Evolutionary conservation across 2,329 filamentous ascomycete genomes (phyloP).

Genomic region (Epichloe baconii): DNA sequence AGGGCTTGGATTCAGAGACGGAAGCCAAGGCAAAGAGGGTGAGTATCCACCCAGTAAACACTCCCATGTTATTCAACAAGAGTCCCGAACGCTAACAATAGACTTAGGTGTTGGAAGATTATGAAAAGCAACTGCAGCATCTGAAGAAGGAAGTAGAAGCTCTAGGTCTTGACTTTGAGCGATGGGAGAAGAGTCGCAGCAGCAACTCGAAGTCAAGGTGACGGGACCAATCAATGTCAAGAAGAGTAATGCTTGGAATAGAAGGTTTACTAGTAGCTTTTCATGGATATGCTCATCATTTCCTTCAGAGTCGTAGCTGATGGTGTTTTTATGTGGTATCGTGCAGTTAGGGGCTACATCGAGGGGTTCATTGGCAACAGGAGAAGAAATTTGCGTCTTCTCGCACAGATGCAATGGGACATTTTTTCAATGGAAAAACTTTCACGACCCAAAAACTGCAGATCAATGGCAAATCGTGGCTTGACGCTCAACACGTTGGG

Average conservation of each 20-base stretch:
- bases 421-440: too few species aligned
- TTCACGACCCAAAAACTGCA: too few species aligned
- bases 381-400: too few species aligned
- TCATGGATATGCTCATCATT: too few species aligned
- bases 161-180: slow-evolving; percentile 42
- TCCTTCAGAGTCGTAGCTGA: too few species aligned
- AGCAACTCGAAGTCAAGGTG: slow-evolving; percentile 22
- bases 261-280: not conserved
- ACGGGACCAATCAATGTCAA: slow-evolving; percentile 1
- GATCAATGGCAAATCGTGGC: too few species aligned
- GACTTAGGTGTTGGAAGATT: slow-evolving; percentile 60
- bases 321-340: too few species aligned
- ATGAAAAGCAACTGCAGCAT: slow-evolving; percentile 67
- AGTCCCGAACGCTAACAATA: not conserved
- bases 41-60: slow-evolving; percentile 13
- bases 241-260: not conserved
- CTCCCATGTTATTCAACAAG: not conserved
- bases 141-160: slow-evolving; percentile 60
- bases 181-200: slow-evolving; percentile 40
- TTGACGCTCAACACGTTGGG: too few species aligned
- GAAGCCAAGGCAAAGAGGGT: slow-evolving; percentile 66
- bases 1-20: slow-evolving; percentile 54
- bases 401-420: too few species aligned
- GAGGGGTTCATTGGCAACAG: too few species aligned
- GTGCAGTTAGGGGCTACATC: too few species aligned